Evolutionary conservation across 805 yeast genomes (phyloP), one percentile per base, ranked within the genome.

Genomic region (Nakazawaea laoshanensis): DNA sequence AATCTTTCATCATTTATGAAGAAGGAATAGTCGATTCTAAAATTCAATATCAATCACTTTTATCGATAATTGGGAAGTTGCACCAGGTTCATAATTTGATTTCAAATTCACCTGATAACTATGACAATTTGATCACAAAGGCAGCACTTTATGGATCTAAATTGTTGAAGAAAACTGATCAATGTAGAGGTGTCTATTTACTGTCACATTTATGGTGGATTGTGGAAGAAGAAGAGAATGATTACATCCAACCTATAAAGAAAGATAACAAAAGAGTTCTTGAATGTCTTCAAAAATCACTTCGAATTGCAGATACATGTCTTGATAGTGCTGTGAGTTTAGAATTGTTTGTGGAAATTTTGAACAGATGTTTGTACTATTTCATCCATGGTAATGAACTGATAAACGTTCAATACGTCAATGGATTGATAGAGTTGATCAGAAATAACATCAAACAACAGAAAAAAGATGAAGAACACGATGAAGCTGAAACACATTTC

Each of bases 151-250:
- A 86, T 47, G 94, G 95, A 4, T 84, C 95, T 10, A 85, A 84
- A 53, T 64, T 92, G 32, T 65, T 89, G 47, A 86, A 84, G 53
- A 89, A 89, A 53, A 87, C 92, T 22, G 97, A 89, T 48, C 98
- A 92, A 55, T 88, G 96, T 53, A 73, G 96, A 11, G 78, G 95
- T 0, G 94, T 87, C 5, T 85, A 82, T 50, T 57, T 74, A 32
- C 88, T 95, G 27, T 77, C 95, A 1, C 96, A 92, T 55, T 59
- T 92, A 30, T 92, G 96, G 96, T 84, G 94, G 92, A 81, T 89
- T 48, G 75, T 79, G 16, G 87, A 82, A 39, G 67, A 53, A 27
- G 41, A 42, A 20, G 55, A 49, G 9, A 41, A 31, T 13, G 41
- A 31, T 7, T 24, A 27, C 5, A 41, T 65, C 12, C 62, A 67